Evolutionary conservation across 208 protist genomes (phyloP).

Genomic region (Tritrichomonas foetus): DNA sequence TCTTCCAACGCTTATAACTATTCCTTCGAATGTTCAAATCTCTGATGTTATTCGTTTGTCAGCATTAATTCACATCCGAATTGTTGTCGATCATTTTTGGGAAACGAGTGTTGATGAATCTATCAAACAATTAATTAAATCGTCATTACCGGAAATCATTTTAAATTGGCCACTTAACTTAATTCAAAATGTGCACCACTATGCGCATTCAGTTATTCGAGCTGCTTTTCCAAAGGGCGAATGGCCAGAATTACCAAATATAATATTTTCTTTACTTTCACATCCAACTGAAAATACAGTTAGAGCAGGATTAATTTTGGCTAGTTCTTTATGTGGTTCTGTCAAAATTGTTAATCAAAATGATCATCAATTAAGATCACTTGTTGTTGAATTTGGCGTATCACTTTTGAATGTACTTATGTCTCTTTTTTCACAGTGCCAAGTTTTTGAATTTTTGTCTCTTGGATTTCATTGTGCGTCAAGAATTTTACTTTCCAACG

Average conservation of each 20-base stretch:
- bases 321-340: not conserved
- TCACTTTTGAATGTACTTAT: not conserved
- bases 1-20: not conserved
- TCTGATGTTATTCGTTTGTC: not conserved
- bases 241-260: not conserved
- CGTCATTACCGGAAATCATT: not conserved
- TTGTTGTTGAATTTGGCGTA: not conserved
- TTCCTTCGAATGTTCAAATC: not conserved
- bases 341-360: not conserved
- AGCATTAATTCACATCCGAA: not conserved
- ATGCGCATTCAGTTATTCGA: not conserved
- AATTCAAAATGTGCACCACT: not conserved
- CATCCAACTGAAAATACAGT: not conserved
- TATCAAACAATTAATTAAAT: not conserved
- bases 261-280: not conserved
- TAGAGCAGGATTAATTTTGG: not conserved
- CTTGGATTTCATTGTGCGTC: not conserved
- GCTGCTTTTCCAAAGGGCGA: too few species aligned
- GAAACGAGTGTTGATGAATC: not conserved
- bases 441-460: not conserved
- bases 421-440: not conserved
- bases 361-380: not conserved
- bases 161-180: not conserved
- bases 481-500: not conserved
- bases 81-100: not conserved